phyloP scores from a whole-genome alignment of 306 rosid genomes.

The Cercis canadensis region DNA sequence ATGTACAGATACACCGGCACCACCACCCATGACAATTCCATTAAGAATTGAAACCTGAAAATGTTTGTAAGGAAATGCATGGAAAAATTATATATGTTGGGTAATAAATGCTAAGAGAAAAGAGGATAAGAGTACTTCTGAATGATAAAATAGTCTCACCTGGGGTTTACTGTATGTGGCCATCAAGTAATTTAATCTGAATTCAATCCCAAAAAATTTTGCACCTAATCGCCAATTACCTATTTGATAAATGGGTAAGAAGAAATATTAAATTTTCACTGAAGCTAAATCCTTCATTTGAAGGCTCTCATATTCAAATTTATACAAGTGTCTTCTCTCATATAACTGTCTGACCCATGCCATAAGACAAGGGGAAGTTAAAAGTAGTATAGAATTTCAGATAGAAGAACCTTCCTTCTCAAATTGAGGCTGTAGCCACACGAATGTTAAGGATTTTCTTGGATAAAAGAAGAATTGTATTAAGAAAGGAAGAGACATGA shows the following conservation, averaged over 20 bases:
- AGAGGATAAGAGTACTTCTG: neutral
- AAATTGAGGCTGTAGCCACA: slow-evolving; percentile 9
- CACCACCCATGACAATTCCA: slow-evolving; percentile 99
- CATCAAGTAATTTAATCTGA: slow-evolving; percentile 72
- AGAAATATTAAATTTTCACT: slow-evolving; percentile 15
- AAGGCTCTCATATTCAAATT: slow-evolving; percentile 15
- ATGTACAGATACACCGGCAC: slow-evolving; percentile 90
- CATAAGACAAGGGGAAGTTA: slow-evolving; percentile 6
- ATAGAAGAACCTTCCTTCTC: slow-evolving; percentile 26
- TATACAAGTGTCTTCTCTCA: neutral
- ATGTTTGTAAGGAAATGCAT: slow-evolving; percentile 34
- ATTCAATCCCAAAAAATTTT: slow-evolving; percentile 60
- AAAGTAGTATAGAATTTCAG: slow-evolving; percentile 14
- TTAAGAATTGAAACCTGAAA: slow-evolving; percentile 87
- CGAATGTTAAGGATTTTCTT: too few relatives aligned
- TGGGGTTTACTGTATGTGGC: slow-evolving; percentile 92
- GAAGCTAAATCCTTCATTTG: too few relatives aligned
- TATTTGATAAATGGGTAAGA: slow-evolving; percentile 40
- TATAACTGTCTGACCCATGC: neutral
- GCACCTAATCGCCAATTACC: slow-evolving; percentile 84
- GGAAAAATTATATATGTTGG: slow-evolving; percentile 14
- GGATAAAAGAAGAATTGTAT: too few relatives aligned
- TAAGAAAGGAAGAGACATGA: too few relatives aligned
- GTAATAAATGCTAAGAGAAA: slow-evolving; percentile 26
- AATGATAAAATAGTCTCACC: slow-evolving; percentile 50